phyloP scores from a whole-genome alignment of 2,329 filamentous ascomycete species.

The Shiraia sp. region DNA sequence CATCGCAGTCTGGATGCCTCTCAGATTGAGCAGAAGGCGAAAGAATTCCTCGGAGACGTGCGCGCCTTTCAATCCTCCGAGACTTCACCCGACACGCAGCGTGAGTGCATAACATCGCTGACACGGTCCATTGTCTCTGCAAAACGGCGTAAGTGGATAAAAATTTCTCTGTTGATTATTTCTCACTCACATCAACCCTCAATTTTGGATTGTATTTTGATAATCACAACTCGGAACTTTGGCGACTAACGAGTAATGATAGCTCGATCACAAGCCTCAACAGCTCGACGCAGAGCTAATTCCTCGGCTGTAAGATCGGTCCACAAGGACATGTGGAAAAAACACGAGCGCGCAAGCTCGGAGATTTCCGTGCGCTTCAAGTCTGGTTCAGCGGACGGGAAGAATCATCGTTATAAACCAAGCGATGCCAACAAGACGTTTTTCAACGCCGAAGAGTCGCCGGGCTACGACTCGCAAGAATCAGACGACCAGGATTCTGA shows the following conservation, averaged over 20 bases:
- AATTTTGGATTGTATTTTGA: background rate
- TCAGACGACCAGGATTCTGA: conserved; percentile 71
- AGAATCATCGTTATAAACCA: conserved; percentile 41
- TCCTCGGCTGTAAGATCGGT: conserved; percentile 49
- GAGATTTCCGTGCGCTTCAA: conserved; percentile 47
- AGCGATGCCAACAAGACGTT: conserved; percentile 60
- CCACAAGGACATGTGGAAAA: conserved; percentile 44
- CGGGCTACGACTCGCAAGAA: conserved; percentile 66
- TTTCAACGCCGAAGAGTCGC: conserved; percentile 71
- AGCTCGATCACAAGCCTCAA: conserved; percentile 42
- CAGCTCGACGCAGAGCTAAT: conserved; percentile 49
- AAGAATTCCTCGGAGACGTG: conserved; percentile 63
- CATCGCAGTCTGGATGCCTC: conserved; percentile 72
- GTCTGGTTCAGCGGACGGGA: conserved; percentile 31
- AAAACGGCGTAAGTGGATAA: conserved; percentile 65
- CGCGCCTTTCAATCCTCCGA: conserved; percentile 74
- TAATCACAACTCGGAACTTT: background rate
- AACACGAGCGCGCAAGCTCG: conserved; percentile 54
- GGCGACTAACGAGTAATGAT: conserved; percentile 17
- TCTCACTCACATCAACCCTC: conserved; percentile 3
- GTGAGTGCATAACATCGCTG: conserved; percentile 75
- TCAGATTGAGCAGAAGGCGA: conserved; percentile 67
- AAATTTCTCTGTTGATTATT: conserved; percentile 7
- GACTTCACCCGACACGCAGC: conserved; percentile 71
- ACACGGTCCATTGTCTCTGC: conserved; percentile 70